Evolutionary conservation across 2,329 filamentous ascomycete genomes (phyloP), one percentile per base, ranked within the genome.

Genomic region (Fusarium sp.): DNA sequence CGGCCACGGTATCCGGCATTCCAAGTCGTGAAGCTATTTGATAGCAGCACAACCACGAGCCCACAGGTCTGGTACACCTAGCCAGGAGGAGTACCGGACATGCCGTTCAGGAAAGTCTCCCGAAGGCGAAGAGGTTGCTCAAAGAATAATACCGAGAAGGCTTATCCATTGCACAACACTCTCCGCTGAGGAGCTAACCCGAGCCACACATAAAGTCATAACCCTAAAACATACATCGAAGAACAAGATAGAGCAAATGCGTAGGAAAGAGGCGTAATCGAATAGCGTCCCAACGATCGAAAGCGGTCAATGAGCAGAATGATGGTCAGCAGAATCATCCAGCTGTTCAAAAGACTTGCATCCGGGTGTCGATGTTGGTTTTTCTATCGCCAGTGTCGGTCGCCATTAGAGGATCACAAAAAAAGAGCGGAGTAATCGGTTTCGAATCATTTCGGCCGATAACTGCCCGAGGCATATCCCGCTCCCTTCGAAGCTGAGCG

Each of bases 401-500:
- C 58, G 69, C 70, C 69, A 67, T 33, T 50, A 60, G 50, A 66
- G 28, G 53, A 56, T 67, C 44, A 46, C 56, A 64, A 57, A 67
- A 28, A 30, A 56, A 64, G 56, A 53, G 48, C 62, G 58, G 54
- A 58, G 56, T 57, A 37, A 62, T 59, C 62, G 58, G 49, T 22
- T 62, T 62, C 57, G 56, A 71, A 72, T 75, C 69, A 73, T 73
- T 73, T 79, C 73, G 78, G 76, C 71, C 77, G 77, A 71, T 79
- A 77, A 72, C 69, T 77, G 76, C 78, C 78, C 72, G 78, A 78
- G 78, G 78, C 77, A 74, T 79, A 74, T 77, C 76, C 83, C 83
- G 83, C 85, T 85, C 88, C 89, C 83, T 90, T 92, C 77, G 90
- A 91, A 86, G 90, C 89, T 85, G 91, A 93, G 86, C 90, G 91